Conservation (phyloP, 306 rosid species). For the Adenanthera pavonina region DNA sequence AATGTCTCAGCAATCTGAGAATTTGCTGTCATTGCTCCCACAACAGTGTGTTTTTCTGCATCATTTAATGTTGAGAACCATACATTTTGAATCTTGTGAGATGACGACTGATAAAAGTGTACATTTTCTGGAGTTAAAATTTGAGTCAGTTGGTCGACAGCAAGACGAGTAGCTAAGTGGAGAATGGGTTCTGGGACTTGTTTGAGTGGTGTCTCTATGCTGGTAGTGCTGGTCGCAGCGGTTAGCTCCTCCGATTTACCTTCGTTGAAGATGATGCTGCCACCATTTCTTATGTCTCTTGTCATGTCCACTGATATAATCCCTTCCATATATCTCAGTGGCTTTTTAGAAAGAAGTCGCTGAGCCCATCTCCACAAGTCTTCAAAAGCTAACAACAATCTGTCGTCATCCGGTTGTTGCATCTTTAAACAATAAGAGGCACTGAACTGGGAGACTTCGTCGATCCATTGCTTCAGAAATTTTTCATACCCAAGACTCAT, state of each 20-base stretch:
- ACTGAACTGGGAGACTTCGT: background rate
- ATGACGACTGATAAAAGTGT: background rate
- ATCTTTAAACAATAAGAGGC: background rate
- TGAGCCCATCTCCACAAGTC: background rate
- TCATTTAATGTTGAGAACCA: background rate
- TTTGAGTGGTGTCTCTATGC: background rate
- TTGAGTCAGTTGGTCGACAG: background rate
- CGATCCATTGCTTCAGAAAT: background rate
- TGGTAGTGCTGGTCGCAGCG: background rate
- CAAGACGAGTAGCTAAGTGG: background rate
- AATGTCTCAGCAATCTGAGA: background rate
- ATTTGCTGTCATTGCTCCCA: background rate
- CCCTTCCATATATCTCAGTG: background rate
- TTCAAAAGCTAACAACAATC: too few relatives aligned
- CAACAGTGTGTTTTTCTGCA: background rate
- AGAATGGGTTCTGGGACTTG: constrained; percentile 7
- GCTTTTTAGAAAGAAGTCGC: background rate
- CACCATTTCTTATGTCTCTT: background rate
- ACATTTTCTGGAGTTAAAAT: background rate
- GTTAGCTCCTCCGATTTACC: background rate
- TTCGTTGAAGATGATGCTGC: background rate
- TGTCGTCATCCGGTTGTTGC: background rate
- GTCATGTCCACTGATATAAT: background rate
- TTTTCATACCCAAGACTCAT: background rate
- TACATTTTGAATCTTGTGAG: background rate